Evolutionary conservation across 352 stramenopile genomes (phyloP).

Genomic region (Peronospora farinosa): DNA sequence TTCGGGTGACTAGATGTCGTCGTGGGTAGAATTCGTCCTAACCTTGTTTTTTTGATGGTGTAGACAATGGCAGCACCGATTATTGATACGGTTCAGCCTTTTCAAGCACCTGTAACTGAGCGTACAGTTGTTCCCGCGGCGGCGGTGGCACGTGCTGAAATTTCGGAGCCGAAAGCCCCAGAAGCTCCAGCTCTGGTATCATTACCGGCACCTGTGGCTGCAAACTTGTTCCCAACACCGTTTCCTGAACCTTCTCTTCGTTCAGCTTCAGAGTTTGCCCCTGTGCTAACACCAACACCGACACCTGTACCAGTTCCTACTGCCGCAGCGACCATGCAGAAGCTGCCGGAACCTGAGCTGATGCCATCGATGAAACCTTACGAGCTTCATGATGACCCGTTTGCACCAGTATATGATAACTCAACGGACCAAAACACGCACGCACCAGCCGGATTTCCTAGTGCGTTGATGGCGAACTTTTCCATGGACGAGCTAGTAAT

Average conservation of each 20-base stretch:
- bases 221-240: slow-evolving; percentile 19
- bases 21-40: slow-evolving; percentile 2
- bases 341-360: slow-evolving; percentile 23
- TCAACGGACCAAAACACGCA: slow-evolving; percentile 7
- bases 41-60: slow-evolving; percentile 7
- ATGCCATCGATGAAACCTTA: slow-evolving; percentile 35
- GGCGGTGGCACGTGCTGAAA: slow-evolving; percentile 2
- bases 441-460: slow-evolving; percentile 27
- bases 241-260: slow-evolving; percentile 5
- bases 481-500: slow-evolving; percentile 41
- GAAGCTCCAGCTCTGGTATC: slow-evolving; percentile 10
- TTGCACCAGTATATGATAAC: slow-evolving; percentile 18
- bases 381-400: slow-evolving; percentile 29
- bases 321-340: slow-evolving; percentile 10
- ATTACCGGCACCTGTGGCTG: slow-evolving; percentile 7
- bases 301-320: slow-evolving; percentile 13
- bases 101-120: slow-evolving; percentile 8
- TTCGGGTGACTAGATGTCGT: slow-evolving; percentile 3
- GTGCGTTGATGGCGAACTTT: slow-evolving; percentile 36
- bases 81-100: slow-evolving; percentile 24
- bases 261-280: slow-evolving; percentile 9
- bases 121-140: neutral
- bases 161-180: slow-evolving; percentile 10
- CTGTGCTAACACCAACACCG: slow-evolving; percentile 3
- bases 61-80: slow-evolving; percentile 40